Percentiles rank a stretch among this genome's conserved stretches.
These are phyloP conservation scores for Fusarium mangiferae DNA, from an alignment of 2,329 filamentous ascomycete genomes.

Conservation along the genomic window DNA sequence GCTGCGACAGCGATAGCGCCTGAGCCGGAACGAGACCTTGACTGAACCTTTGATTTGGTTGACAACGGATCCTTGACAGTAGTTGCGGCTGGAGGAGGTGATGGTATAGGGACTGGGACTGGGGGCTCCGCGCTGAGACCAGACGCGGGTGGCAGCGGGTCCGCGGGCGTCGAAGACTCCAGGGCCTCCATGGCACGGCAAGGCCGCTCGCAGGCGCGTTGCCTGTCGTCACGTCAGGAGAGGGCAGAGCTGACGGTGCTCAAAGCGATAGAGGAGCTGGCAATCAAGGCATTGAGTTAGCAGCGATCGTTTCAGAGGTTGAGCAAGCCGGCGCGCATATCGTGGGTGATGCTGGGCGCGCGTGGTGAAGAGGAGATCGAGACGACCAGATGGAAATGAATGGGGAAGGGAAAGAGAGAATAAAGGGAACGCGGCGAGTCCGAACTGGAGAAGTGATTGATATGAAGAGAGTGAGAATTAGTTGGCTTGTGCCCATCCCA, in stretches of 20 bases:
- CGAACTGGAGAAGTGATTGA: constrained; percentile 19
- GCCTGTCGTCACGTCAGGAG: constrained; percentile 33
- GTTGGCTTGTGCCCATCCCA: constrained; percentile 35
- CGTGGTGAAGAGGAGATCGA: background rate
- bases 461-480: constrained; percentile 1
- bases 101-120: constrained; percentile 32
- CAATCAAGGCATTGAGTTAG: constrained; percentile 42
- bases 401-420: constrained; percentile 9
- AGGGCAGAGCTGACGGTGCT: constrained; percentile 41
- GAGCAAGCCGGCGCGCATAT: constrained; percentile 28
- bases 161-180: constrained; percentile 37
- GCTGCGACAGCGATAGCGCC: constrained; percentile 20
- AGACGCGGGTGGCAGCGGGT: constrained; percentile 44
- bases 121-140: constrained; percentile 44
- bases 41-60: constrained; percentile 26
- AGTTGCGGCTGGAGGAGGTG: constrained; percentile 28
- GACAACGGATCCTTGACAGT: constrained; percentile 41
- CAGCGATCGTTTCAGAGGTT: constrained; percentile 17
- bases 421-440: constrained; percentile 16
- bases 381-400: background rate
- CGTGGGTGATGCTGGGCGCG: constrained; percentile 11
- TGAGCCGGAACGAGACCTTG: constrained; percentile 33
- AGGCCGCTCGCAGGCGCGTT: constrained; percentile 36
- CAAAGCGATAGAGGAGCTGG: constrained; percentile 41
- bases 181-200: constrained; percentile 44